A percentile compares a stretch with the other conserved stretches of the same genome.
Conservation (phyloP, 192 early-diverging fungal species). For the Backusella australiensis region DNA sequence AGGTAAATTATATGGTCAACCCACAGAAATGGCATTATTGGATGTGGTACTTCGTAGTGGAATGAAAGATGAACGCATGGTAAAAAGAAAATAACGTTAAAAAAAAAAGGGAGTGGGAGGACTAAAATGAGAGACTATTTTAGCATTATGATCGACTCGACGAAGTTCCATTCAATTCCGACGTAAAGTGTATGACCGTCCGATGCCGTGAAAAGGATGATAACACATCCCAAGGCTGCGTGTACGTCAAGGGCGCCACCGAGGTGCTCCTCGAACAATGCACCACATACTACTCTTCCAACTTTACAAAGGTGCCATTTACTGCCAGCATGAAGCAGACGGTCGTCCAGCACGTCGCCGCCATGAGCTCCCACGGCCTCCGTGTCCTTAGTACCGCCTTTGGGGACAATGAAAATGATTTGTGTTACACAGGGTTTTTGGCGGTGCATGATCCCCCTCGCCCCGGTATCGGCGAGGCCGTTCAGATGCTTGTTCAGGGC, state of each 20-base stretch:
- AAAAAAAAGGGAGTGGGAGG: not conserved
- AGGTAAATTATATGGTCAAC: conserved; percentile 81
- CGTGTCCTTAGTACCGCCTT: conserved; percentile 85
- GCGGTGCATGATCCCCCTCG: conserved; percentile 95
- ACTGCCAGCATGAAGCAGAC: conserved; percentile 55
- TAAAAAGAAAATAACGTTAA: conserved; percentile 19
- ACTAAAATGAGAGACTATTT: not conserved
- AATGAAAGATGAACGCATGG: conserved; percentile 73
- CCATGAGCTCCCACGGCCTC: conserved; percentile 76
- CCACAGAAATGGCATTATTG: conserved; percentile 92
- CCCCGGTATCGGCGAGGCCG: conserved; percentile 69
- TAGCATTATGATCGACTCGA: conserved; percentile 57
- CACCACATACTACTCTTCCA: conserved; percentile 55
- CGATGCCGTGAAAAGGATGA: conserved; percentile 42
- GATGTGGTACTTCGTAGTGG: conserved; percentile 58
- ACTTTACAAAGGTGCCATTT: conserved; percentile 50
- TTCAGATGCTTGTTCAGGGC: conserved; percentile 65
- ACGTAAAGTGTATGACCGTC: conserved; percentile 94
- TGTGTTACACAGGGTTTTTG: conserved; percentile 82
- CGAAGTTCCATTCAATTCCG: conserved; percentile 89
- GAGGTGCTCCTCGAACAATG: conserved; percentile 80
- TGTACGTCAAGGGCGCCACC: conserved; percentile 84
- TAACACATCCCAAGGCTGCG: conserved; percentile 13
- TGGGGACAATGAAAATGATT: conserved; percentile 49
- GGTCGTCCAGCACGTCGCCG: conserved; percentile 55